Base-by-base conservation (phyloP, 2,329 filamentous ascomycete species). In the Trichoderma koningiopsis region DNA sequence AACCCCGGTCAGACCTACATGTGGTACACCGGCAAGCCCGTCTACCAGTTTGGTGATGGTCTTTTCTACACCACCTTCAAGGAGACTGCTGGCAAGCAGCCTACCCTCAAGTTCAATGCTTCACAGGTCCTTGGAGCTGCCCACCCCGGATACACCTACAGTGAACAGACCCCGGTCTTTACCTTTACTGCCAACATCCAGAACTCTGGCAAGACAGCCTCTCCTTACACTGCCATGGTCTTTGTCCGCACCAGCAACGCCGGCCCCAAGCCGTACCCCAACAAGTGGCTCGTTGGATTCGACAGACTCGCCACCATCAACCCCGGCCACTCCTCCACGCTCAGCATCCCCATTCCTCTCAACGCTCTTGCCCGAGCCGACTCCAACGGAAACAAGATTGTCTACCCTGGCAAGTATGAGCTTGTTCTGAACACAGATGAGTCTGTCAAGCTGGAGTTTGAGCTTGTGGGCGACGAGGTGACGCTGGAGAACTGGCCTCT, bases 11-110 rank as follows among this genome's bases (percentile, higher is more conserved):
- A 86, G 16, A 89, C 87, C 0, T 88, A 89, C 73, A 84, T 83
- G 71, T 89, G 86, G 86, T 89, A 85, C 75, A 79, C 80, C 5
- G 80, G 81, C 43, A 77, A 78, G 22, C 80, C 86, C 1, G 82
- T 84, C 59, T 81, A 82, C 0, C 52, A 69, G n/a, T 89, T 88
- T 68, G 87, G 86, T 0, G 80, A 81, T 68, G 87, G 86, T 0
- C 72, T 88, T 69, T 86, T 88, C 74, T 88, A 88, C 77, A 88
- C 86, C 6, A 85, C 76, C 47, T 88, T 88, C 72, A 72, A 74
- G 19, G 74, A 77, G 22, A 24, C 55, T 27, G n/a, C 69, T 2
- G 24, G 35, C 4, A 35, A 49, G 11, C 24, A 55, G 3, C 27
- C 56, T 6, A 37, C 14, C 5, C 60, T 74, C 66, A 52, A 61